Conservation (phyloP, 2,329 filamentous ascomycete genomes). For the Ascochyta viciae-villosae region DNA sequence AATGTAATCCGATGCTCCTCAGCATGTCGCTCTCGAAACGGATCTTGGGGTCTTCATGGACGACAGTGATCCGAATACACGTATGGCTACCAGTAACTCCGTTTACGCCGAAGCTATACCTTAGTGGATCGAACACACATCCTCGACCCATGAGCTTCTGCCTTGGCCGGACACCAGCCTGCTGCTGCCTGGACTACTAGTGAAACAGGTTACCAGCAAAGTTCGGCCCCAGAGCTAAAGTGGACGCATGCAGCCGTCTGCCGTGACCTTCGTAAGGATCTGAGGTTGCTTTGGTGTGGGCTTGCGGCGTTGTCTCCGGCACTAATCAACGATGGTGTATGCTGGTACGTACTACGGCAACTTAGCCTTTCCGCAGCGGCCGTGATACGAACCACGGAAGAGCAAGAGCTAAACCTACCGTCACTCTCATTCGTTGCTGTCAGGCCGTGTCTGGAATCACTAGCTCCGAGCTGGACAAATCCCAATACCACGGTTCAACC, state of each 20-base stretch:
- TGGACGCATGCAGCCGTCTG: constrained; percentile 4
- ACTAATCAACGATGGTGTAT: constrained; percentile 6
- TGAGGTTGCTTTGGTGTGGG: neutral
- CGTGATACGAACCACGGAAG: constrained; percentile 6
- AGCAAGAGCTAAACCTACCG: neutral
- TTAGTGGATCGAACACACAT: neutral
- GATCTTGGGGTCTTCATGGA: neutral
- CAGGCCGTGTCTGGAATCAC: neutral
- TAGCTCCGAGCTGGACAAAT: constrained; percentile 3
- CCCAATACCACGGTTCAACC: constrained; percentile 14
- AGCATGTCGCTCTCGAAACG: neutral
- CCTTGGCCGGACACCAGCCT: neutral
- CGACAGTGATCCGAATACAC: neutral
- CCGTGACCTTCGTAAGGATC: neutral
- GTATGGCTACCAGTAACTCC: neutral
- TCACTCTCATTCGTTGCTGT: constrained; percentile 6
- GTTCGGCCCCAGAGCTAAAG: neutral
- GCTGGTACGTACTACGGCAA: constrained; percentile 10
- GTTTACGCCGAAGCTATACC: neutral
- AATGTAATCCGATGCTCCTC: neutral
- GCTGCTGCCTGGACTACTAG: neutral
- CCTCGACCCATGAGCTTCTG: neutral
- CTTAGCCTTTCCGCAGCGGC: constrained; percentile 13
- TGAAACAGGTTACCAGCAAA: neutral
- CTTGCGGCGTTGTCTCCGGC: constrained; percentile 8